Conservation (phyloP, 2,329 filamentous ascomycete species). For the Samsoniella hepiali region DNA sequence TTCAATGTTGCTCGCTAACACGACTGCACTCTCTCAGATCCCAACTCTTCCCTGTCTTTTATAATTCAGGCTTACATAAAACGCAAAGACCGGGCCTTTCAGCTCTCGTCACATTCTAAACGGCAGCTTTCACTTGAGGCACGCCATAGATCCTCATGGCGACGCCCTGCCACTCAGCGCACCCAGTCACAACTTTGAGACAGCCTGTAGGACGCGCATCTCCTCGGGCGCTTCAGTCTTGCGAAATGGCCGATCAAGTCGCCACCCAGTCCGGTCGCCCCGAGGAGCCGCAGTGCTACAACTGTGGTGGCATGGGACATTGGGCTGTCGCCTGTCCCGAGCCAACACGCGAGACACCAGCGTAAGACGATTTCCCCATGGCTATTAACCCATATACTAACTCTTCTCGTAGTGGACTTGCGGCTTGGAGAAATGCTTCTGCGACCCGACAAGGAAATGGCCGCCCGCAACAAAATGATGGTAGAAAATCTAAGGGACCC, state of each 20-base stretch:
- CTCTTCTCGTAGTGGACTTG: conserved; percentile 30
- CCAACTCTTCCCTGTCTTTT: background rate
- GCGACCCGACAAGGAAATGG: conserved; percentile 25
- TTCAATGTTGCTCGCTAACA: conserved; percentile 1
- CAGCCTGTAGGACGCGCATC: background rate
- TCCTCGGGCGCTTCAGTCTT: background rate
- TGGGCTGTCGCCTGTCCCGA: conserved; percentile 53
- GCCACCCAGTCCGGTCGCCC: conserved; percentile 29
- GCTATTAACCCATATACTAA: conserved; percentile 18
- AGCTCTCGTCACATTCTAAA: background rate
- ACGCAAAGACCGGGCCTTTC: background rate
- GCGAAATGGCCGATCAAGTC: conserved; percentile 31
- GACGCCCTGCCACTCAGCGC: background rate
- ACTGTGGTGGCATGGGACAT: conserved; percentile 50
- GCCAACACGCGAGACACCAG: conserved; percentile 44
- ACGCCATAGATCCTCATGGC: conserved; percentile 5
- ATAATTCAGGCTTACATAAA: background rate
- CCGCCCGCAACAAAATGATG: conserved; percentile 29
- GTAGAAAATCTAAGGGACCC: conserved; percentile 29
- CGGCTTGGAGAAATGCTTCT: conserved; percentile 36
- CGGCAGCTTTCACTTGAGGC: background rate
- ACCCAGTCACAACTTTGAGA: conserved; percentile 2
- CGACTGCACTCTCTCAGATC: background rate
- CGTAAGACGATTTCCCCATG: conserved; percentile 39
- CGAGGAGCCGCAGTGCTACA: conserved; percentile 48